These are phyloP conservation scores for Durio zibethinus DNA, from an alignment of 345 rosid genomes.

Conservation along the genomic window DNA sequence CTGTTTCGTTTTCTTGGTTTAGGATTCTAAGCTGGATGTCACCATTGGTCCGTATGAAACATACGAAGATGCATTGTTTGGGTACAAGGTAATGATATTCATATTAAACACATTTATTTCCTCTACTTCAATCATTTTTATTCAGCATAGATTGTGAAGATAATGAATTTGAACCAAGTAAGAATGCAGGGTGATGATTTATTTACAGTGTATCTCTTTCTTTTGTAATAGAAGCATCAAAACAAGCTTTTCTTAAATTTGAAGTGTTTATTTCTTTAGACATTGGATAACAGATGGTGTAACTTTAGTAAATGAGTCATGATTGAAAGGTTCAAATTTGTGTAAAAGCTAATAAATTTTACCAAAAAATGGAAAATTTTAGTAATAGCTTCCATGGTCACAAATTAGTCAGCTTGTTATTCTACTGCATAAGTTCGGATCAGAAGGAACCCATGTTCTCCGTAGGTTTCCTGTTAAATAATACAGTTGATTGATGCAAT, in stretches of 20 bases:
- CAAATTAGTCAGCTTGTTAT: not conserved
- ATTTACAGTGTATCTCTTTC: not conserved
- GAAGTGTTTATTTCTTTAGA: not conserved
- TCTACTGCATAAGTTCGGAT: not conserved
- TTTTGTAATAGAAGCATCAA: not conserved
- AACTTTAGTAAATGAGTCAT: not conserved
- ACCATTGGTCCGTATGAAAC: conserved; percentile 98
- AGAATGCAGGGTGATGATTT: not conserved
- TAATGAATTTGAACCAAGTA: not conserved
- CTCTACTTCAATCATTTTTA: not conserved
- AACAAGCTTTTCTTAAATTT: not conserved
- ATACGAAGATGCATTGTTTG: conserved; percentile 83
- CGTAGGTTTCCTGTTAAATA: not conserved
- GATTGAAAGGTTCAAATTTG: not conserved
- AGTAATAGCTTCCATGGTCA: not conserved
- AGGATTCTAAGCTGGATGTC: conserved; percentile 90
- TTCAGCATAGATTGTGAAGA: not conserved
- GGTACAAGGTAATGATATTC: conserved; percentile 71
- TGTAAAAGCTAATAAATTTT: not conserved
- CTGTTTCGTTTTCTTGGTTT: conserved; percentile 11
- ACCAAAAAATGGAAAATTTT: not conserved
- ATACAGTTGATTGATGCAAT: not conserved
- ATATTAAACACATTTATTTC: not conserved
- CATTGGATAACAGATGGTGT: not conserved
- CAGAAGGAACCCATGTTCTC: not conserved